Evolutionary conservation across 2,329 filamentous ascomycete species (phyloP), one percentile per base, ranked within the genome.

Genomic region (Alternaria triticina): DNA sequence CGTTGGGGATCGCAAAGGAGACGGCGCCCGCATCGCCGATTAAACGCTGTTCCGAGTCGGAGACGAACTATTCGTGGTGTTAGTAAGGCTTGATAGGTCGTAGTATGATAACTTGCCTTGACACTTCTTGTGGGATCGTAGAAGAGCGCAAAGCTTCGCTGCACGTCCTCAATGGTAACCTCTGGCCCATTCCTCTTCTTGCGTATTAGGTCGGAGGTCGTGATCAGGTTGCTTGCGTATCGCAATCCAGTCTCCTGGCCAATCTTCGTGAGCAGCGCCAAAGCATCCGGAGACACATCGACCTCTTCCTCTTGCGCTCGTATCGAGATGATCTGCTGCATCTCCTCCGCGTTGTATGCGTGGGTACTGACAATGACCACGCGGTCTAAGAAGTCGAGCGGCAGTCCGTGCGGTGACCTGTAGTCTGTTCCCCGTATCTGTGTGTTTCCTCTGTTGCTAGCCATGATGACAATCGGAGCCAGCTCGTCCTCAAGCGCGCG

Each of bases 401-500:
- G 96, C 46, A 99, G 85, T 27, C 96, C 96, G 79, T 99, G 96
- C 2, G 96, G 96, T 72, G 92, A 96, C 73, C 89, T 90, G 83
- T 98, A 97, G 79, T 93, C 92, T 59, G 96, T 99, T 62, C 96
- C 96, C 30, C 96, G 89, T 76, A 99, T 97, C 70, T 91, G 90
- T 40, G 96, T 92, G 80, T 94, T 89, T 68, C 96, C 96, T 64
- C 96, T 88, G 84, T 99, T 99, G 86, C 92, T 97, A 58, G 96
- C 96, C 96, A 99, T 99, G 82, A 99, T 99, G 80, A 99, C 94
- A 69, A 99, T 94, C 43, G 96, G 96, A 1, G 96, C 94, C 30
- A 99, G 87, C 74, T 98, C 94, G 64, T 94, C 93, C 82, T 99
- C 96, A 47, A 99, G 86, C 1, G 96, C 96, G 56, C 96, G 92